Conservation (phyloP, 345 rosid genomes). For the Melaleuca alternifolia region DNA sequence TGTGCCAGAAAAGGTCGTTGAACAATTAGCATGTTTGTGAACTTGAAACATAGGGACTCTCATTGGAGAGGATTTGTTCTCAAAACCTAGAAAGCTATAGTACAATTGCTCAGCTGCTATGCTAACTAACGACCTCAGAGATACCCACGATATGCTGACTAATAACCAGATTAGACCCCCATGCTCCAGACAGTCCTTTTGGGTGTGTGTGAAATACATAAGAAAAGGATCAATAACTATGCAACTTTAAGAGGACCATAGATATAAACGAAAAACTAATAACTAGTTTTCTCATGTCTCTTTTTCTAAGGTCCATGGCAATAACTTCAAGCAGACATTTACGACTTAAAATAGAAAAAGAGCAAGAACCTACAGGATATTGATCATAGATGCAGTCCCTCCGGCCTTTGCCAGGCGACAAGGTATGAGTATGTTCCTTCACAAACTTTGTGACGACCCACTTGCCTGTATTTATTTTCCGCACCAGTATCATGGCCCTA, state of each 20-base stretch:
- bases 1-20: not conserved
- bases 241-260: not conserved
- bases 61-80: not conserved
- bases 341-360: not conserved
- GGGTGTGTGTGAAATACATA: not conserved
- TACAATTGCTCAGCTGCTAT: not conserved
- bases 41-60: not conserved
- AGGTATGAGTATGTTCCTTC: constrained; percentile 82
- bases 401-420: constrained; percentile 84
- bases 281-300: not conserved
- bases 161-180: not conserved
- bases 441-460: constrained; percentile 91
- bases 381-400: constrained; percentile 93
- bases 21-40: not conserved
- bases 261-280: not conserved
- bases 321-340: not conserved
- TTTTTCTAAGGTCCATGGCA: not conserved
- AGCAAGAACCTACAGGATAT: constrained; percentile 71
- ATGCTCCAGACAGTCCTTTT: not conserved
- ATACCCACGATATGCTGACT: not conserved
- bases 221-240: not conserved
- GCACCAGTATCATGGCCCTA: constrained; percentile 95
- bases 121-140: not conserved
- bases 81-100: not conserved
- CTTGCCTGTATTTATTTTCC: constrained; percentile 83